Evolutionary conservation across 2,329 filamentous ascomycete species (phyloP), one percentile per base, ranked within the genome.

Genomic region (Trichophyton benhamiae): DNA sequence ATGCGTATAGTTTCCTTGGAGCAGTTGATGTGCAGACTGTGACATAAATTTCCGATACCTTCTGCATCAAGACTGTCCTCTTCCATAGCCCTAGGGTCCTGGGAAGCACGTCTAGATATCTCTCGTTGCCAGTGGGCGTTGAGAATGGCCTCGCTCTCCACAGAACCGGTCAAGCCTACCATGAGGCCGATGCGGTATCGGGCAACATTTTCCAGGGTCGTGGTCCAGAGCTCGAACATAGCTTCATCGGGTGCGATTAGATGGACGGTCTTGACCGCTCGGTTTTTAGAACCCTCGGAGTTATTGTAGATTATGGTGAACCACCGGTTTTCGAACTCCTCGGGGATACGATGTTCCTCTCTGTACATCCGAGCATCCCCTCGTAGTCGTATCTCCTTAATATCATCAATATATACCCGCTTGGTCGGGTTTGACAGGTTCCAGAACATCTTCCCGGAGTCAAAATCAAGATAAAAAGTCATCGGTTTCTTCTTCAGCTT

Each of bases 351-450:
- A 70, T 88, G 89, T 72, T 96, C 91, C 68, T 92, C 85, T 48
- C 89, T 87, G 71, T 96, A 95, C 71, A 95, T 92, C 62, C 88
- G 85, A 17, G 92, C 89, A 71, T 97, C 89, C 11, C 83, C 82
- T 17, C 89, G 91, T 38, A 86, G 84, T 64, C 91, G 86, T 57
- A 97, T 91, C 70, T 96, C 91, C 69, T 89, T 87, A 68, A 99
- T 92, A 72, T 97, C 91, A 69, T 99, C 94, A 65, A 99, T 89
- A 72, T 95, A 95, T 65, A 99, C 87, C 60, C 84, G 85, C 72
- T 96, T 97, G 25, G 85, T 83, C 0, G 88, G 86, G 41, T 89
- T 85, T 7, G 82, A 83, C 55, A 85, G 82, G 72, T 95, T 88
- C 92, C 92, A 97, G 27, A 82, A 87, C 25, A 99, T 88, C 73